Base-by-base conservation (phyloP, 371 early-diverging fungal species). In the Zopfochytrium polystomum region DNA sequence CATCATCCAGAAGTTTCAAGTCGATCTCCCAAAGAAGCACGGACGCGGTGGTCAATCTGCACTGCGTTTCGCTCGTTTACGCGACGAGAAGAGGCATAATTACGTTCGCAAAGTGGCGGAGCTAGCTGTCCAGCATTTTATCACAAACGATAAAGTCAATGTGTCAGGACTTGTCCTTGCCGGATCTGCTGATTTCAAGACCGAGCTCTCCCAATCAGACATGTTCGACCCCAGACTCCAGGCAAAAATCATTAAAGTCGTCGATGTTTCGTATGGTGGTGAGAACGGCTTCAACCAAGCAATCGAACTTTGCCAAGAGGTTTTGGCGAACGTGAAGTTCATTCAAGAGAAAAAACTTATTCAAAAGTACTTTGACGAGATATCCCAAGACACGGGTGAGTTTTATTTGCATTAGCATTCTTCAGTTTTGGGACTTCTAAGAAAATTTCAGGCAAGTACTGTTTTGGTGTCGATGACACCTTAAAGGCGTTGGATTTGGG, bases 41-140 rank as follows among this genome's bases (percentile, higher is more conserved):
- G 99, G 95, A 55, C 91, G 99, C 78, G 99, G 99, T 83, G 99
- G 99, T 86, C 99, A 99, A 80, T 98, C 98, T 23, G 98, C 99
- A 22, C 87, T 98, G 62, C 95, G 99, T 88, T 99, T 99, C 82
- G 91, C 99, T 4, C 94, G 99, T 85, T 86, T 99, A 43, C 89
- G 99, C 68, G 91, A 95, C 63, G 99, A 99, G 75, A 98, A 96
- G 81, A 91, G 99, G 53, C 95, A 96, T 82, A 93, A 98, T 71
- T 99, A 99, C 70, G 90, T 99, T 49, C 92, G 98, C 67, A 99
- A 99, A 81, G 96, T 99, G 27, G 96, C 95, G 23, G 99, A 99
- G 74, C 80, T 93, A 54, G 92, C 95, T 7, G 91, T 90, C 3
- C 90, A 91, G 73, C 83, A 93, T 69, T 98, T 90, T 72, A 88